Evolutionary conservation across 352 stramenopile genomes (phyloP), one percentile per base, ranked within the genome.

Genomic region (Phytopythium sindhum): DNA sequence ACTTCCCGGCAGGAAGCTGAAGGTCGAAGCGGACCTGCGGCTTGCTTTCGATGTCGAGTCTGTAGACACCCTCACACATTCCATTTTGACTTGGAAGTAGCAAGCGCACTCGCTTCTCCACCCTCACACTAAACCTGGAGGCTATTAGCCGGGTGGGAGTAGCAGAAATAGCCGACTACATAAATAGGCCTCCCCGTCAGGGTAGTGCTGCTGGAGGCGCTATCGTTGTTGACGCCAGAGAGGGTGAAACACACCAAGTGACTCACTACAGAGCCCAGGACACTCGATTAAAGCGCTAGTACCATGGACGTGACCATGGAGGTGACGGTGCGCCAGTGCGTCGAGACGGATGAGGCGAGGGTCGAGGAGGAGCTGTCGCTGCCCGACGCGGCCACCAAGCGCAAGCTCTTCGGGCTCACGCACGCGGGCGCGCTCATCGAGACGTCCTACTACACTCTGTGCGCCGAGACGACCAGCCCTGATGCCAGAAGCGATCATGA

Each of bases 381-480:
- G 26, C 84, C 84, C 0, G 75, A 82, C 9, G 53, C 70, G 15
- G 61, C 70, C 17, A 73, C 74, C 15, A 72, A 77, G 53, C 80
- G 77, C 37, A 72, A 76, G 61, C 68, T 92, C 60, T 92, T 89
- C 54, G 84, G 84, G 0, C 63, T 87, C 21, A 74, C 73, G 3
- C 84, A 92, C 63, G 66, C 75, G 8, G 80, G 77, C 24, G 80
- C 73, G 12, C 66, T 90, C 29, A 81, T 92, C 47, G 80, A 90
- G 66, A 89, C 81, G 29, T 81, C 72, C 8, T 78, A 76, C 53
- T 65, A 80, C 42, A 74, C 81, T 54, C 68, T 89, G 23, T 86
- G 73, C 33, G 80, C 72, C 6, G 66, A 77, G 41, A 28, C 45
- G 12, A 14, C 14, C 8, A 48, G 15, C 11, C 17, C 33, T 24